These are phyloP conservation scores for Pythium phragmiticola DNA, from an alignment of 352 stramenopile species.

Conservation along the genomic window DNA sequence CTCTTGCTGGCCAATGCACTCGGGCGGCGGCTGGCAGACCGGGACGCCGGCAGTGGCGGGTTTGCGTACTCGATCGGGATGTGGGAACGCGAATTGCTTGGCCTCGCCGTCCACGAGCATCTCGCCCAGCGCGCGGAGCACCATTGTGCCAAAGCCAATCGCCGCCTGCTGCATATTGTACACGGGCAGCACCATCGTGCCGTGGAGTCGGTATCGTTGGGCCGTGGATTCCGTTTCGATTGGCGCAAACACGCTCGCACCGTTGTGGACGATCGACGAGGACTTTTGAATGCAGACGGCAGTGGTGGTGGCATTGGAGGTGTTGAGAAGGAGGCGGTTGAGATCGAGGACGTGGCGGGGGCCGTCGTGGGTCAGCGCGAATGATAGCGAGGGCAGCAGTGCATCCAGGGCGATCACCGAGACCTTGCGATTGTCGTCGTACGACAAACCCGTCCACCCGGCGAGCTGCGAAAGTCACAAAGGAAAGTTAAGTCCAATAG, in stretches of 20 bases:
- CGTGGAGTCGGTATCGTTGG: constrained; percentile 49
- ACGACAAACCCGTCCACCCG: constrained; percentile 47
- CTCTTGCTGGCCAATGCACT: constrained; percentile 45
- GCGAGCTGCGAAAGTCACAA: constrained; percentile 33
- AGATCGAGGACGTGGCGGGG: constrained; percentile 39
- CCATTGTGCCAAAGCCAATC: constrained; percentile 62
- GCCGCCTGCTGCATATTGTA: constrained; percentile 72
- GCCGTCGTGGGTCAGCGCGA: constrained; percentile 42
- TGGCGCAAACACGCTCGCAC: constrained; percentile 43
- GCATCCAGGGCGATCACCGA: constrained; percentile 36
- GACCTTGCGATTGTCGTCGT: constrained; percentile 43
- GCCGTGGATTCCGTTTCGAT: constrained; percentile 43
- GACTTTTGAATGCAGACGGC: constrained; percentile 57
- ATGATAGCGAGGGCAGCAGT: constrained; percentile 39
- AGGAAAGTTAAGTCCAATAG: neutral
- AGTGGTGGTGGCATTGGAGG: constrained; percentile 11
- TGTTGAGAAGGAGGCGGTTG: constrained; percentile 39
- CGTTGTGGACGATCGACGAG: constrained; percentile 52
- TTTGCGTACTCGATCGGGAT: constrained; percentile 2
- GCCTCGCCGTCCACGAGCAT: constrained; percentile 43
- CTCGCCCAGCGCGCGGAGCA: constrained; percentile 40
- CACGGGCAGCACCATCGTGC: constrained; percentile 43
- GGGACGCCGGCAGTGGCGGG: neutral
- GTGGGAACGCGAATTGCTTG: constrained; percentile 33
- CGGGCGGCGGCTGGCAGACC: constrained; percentile 19